Evolutionary conservation across 345 rosid species (phyloP), one percentile per base, ranked within the genome.

Genomic region (Gossypium bickii): DNA sequence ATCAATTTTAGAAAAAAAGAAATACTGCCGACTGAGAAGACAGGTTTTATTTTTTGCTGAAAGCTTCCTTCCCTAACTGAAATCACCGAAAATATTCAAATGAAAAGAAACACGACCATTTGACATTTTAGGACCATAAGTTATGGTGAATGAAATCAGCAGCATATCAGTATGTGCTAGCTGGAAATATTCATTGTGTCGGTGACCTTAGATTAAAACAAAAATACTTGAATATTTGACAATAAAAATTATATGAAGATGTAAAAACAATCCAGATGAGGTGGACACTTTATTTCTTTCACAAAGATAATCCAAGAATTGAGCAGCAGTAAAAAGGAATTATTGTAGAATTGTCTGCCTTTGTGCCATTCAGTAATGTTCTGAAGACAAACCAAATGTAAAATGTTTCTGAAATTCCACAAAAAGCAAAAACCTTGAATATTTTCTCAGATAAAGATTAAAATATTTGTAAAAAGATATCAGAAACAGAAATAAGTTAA

Each of bases 351-450:
- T 60, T 27, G 20, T 34, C 4, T 59, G 24, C 57, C 12, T 18
- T 66, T 17, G 12, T 48, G 10, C 51, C 77, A 78, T 53, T 44
- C 63, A 68, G 12, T 38, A 15, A n/a, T 51, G 52, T 67, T 57
- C 41, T 55, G 45, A 53, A 51, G n/a, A 16, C 59, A 20, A 34
- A 78, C 60, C 4, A 59, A 56, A 72, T 7, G 16, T 25, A 18
- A 18, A 16, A 64, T 10, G 15, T 43, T 55, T 56, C 66, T 27
- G 52, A 2, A 72, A 56, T 56, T 72, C 61, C 15, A 8, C 18
- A 22, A 76, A 65, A 78, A 24, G 34, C 52, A 20, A 71, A 58
- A 73, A 48, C 20, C 53, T 70, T 67, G 12, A 12, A 59, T 51
- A 24, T 12, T 25, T 62, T 71, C 71, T 22, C 48, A 41, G 24